These are phyloP conservation scores for Lactifluus pinguis DNA, from an alignment of 768 basidiomycete genomes.

Conservation along the genomic window DNA sequence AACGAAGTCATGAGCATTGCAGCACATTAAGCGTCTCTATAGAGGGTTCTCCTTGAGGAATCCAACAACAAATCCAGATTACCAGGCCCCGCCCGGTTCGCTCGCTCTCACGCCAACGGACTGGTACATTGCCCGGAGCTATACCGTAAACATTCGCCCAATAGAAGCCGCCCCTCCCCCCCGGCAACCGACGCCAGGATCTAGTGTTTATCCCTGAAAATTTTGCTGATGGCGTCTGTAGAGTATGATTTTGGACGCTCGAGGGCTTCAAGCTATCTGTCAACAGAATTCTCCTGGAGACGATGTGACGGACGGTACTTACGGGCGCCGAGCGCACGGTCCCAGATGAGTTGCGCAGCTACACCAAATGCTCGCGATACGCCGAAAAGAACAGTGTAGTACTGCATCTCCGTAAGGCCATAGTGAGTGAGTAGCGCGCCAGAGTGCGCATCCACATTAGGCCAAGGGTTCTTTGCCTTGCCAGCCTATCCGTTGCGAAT, in stretches of 20 bases:
- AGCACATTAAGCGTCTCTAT: not conserved
- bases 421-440: slow-evolving; percentile 83
- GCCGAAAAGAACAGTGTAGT: slow-evolving; percentile 96
- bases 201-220: slow-evolving; percentile 54
- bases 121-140: not conserved
- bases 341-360: slow-evolving; percentile 85
- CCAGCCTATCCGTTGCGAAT: slow-evolving; percentile 46
- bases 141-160: not conserved
- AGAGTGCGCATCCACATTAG: slow-evolving; percentile 97
- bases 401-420: slow-evolving; percentile 84
- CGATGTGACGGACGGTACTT: slow-evolving; percentile 27
- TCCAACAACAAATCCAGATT: not conserved
- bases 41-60: not conserved
- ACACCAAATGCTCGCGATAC: slow-evolving; percentile 93
- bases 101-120: slow-evolving; percentile 4
- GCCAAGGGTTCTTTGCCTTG: slow-evolving; percentile 92
- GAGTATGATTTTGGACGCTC: slow-evolving; percentile 92
- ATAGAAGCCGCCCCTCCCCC: slow-evolving; percentile 3
- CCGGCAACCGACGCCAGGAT: not conserved
- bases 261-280: slow-evolving; percentile 40
- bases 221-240: slow-evolving; percentile 66
- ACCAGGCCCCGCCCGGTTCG: not conserved
- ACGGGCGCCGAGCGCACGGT: slow-evolving; percentile 88
- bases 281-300: not conserved
- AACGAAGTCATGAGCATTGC: slow-evolving; percentile 1